Conservation (phyloP, 2,329 filamentous ascomycete genomes). For the Beauveria sp. region DNA sequence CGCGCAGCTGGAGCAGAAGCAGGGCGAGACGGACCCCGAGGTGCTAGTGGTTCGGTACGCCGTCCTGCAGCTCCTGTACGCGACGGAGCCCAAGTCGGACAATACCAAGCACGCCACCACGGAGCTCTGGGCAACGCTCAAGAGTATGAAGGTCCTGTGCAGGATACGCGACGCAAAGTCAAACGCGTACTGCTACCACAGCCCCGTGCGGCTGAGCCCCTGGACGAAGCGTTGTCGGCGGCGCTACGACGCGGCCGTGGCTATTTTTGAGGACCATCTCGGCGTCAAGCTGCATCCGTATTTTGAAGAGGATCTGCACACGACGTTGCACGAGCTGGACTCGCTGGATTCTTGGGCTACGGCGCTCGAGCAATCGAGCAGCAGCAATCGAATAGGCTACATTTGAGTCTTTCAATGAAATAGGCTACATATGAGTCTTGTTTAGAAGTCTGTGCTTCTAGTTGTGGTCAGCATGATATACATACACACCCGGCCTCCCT, state of each 20-base stretch:
- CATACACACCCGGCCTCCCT: neutral
- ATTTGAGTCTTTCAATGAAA: neutral
- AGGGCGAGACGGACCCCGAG: constrained; percentile 26
- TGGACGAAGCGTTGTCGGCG: constrained; percentile 35
- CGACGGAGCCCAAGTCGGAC: constrained; percentile 25
- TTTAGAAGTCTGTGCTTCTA: neutral
- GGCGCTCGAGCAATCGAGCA: constrained; percentile 7
- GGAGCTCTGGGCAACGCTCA: constrained; percentile 30
- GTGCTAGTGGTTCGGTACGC: constrained; percentile 32
- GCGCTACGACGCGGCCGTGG: constrained; percentile 30
- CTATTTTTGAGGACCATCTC: constrained; percentile 30
- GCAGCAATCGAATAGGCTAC: neutral
- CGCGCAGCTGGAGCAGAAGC: constrained; percentile 27
- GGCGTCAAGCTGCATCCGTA: constrained; percentile 31
- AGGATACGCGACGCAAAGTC: constrained; percentile 29
- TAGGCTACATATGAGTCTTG: neutral
- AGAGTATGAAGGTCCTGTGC: constrained; percentile 27
- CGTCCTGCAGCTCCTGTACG: constrained; percentile 32
- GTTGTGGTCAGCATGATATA: neutral
- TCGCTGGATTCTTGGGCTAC: constrained; percentile 30
- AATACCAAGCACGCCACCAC: constrained; percentile 27
- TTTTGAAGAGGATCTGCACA: constrained; percentile 38
- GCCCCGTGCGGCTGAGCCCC: constrained; percentile 35
- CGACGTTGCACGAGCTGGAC: constrained; percentile 29
- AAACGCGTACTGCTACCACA: constrained; percentile 35